Percentiles rank a stretch among this genome's conserved stretches.
Evolutionary conservation across 495 filamentous ascomycete genomes (phyloP).

Genomic region (Aspergillus cavernicola): DNA sequence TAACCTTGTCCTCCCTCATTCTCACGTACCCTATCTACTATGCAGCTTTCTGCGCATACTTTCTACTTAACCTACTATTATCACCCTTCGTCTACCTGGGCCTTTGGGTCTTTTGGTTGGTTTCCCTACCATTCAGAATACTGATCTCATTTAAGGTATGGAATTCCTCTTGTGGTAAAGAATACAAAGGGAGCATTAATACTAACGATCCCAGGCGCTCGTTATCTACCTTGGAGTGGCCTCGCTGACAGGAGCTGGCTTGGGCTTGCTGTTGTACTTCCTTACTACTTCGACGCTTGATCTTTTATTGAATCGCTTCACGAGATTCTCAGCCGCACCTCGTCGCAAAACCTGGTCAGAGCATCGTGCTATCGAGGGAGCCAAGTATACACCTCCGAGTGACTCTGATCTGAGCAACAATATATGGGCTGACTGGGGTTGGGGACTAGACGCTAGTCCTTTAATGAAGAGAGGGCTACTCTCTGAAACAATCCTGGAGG

Average conservation of each 20-base stretch:
- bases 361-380: background rate
- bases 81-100: constrained; percentile 46
- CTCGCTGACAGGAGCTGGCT: constrained; percentile 50
- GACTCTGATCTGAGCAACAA: constrained; percentile 17
- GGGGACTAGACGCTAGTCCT: constrained; percentile 23
- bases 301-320: constrained; percentile 3
- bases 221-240: constrained; percentile 64
- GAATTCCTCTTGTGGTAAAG: background rate
- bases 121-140: constrained; percentile 39
- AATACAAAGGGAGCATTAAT: background rate
- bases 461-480: constrained; percentile 38
- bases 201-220: constrained; percentile 48
- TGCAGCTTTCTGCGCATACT: constrained; percentile 19
- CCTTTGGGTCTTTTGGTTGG: constrained; percentile 30
- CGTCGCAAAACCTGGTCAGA: constrained; percentile 8
- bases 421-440: constrained; percentile 35
- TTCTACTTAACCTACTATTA: constrained; percentile 30
- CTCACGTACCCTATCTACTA: constrained; percentile 35
- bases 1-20: constrained; percentile 29
- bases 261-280: constrained; percentile 48
- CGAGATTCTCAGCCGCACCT: background rate
- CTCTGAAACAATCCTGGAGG: constrained; percentile 62
- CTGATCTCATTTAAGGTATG: constrained; percentile 64
- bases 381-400: constrained; percentile 6
- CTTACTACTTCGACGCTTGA: constrained; percentile 18